Conservation (phyloP, 345 rosid genomes). For the Raphanus raphanistrum region DNA sequence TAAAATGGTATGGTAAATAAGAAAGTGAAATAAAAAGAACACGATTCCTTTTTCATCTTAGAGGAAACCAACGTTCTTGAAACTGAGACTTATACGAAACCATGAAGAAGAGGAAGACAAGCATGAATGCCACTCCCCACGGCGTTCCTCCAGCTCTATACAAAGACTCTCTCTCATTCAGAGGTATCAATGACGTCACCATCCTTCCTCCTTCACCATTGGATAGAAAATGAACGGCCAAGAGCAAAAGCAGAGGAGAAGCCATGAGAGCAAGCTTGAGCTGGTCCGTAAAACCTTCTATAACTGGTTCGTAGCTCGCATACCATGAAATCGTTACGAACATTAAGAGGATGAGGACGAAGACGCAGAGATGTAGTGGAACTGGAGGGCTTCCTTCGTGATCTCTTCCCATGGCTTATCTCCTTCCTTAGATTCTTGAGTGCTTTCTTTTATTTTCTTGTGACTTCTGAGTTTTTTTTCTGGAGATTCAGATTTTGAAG, state of each 20-base stretch:
- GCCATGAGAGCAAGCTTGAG: slow-evolving; percentile 48
- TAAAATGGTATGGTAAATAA: no score
- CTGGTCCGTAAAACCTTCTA: slow-evolving; percentile 51
- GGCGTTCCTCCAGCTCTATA: slow-evolving; percentile 58
- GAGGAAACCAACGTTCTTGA: slow-evolving; percentile 62
- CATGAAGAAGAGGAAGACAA: slow-evolving; percentile 55
- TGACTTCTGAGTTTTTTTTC: not conserved
- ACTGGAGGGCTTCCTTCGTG: slow-evolving; percentile 36
- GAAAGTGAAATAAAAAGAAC: not conserved
- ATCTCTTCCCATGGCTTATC: slow-evolving; percentile 37
- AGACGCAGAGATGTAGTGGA: slow-evolving; percentile 55
- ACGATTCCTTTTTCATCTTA: slow-evolving; percentile 24
- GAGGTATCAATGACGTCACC: slow-evolving; percentile 33
- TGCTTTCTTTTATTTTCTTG: not conserved
- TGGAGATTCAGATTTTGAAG: not conserved
- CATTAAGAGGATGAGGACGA: slow-evolving; percentile 44
- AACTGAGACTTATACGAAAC: slow-evolving; percentile 58
- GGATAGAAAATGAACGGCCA: slow-evolving; percentile 51
- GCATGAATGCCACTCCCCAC: slow-evolving; percentile 56
- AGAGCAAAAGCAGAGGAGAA: slow-evolving; percentile 49
- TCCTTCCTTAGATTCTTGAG: slow-evolving; percentile 4
- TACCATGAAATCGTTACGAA: slow-evolving; percentile 53
- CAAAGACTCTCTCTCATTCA: slow-evolving; percentile 48
- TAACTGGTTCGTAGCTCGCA: slow-evolving; percentile 49
- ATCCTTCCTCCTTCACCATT: slow-evolving; percentile 35